Conservation (phyloP, 2,329 filamentous ascomycete species). For the Phialemonium atrogriseum region DNA sequence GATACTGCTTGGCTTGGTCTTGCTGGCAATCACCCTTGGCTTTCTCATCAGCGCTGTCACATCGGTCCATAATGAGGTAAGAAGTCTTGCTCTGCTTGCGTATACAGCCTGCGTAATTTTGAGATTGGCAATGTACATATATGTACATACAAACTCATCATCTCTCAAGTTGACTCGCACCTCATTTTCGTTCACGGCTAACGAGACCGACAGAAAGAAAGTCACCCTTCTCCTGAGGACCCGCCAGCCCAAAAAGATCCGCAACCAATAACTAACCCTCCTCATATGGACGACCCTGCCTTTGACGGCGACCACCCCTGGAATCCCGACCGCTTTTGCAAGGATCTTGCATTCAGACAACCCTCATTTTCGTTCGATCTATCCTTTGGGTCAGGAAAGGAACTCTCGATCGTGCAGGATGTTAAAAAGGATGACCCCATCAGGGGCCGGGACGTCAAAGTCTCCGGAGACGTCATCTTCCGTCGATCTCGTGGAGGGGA, state of each 20-base stretch:
- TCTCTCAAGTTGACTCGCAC: no score
- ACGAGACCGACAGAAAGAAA: no score
- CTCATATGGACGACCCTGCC: constrained; percentile 16
- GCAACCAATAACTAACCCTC: no score
- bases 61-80: constrained; percentile 17
- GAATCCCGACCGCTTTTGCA: constrained; percentile 20
- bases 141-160: not conserved
- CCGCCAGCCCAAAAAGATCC: no score
- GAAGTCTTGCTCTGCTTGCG: no score
- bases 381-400: constrained; percentile 24
- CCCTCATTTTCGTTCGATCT: constrained; percentile 22
- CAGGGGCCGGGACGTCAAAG: constrained; percentile 21
- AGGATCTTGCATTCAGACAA: no score
- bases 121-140: not conserved
- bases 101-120: no score
- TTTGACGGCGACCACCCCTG: constrained; percentile 14
- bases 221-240: no score
- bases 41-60: constrained; percentile 20
- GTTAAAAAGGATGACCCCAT: constrained; percentile 10
- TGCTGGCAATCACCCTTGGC: constrained; percentile 20
- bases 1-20: constrained; percentile 17
- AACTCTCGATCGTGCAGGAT: constrained; percentile 32
- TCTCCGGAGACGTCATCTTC: constrained; percentile 38
- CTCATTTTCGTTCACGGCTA: no score
- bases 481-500: constrained; percentile 25